These are phyloP conservation scores for Celoporthe dispersa DNA, from an alignment of 2,329 filamentous ascomycete genomes.

Conservation along the genomic window DNA sequence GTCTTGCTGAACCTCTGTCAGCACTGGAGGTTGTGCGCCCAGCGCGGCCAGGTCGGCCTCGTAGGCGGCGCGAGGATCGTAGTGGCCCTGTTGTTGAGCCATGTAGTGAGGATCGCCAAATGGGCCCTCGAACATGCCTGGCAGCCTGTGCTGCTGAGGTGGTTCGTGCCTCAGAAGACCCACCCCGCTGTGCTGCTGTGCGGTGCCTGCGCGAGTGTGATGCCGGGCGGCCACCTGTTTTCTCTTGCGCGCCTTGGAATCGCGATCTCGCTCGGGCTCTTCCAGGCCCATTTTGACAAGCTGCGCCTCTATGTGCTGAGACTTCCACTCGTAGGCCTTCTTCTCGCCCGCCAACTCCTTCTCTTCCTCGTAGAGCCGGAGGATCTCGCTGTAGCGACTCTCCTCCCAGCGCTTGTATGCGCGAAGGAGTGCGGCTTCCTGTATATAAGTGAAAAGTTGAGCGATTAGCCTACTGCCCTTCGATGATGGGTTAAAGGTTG, in stretches of 20 bases:
- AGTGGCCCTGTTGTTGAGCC: background rate
- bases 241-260: conserved; percentile 47
- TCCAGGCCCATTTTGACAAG: conserved; percentile 54
- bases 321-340: conserved; percentile 50
- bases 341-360: conserved; percentile 55
- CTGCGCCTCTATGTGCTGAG: conserved; percentile 54
- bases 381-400: conserved; percentile 39
- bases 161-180: background rate
- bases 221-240: conserved; percentile 34
- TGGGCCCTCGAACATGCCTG: conserved; percentile 16
- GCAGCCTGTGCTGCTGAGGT: conserved; percentile 24
- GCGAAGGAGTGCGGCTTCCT: conserved; percentile 26
- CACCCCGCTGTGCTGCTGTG: background rate
- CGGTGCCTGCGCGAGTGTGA: conserved; percentile 12
- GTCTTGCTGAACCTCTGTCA: conserved; percentile 29
- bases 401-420: conserved; percentile 27
- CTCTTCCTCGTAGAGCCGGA: conserved; percentile 46
- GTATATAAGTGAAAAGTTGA: background rate
- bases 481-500: background rate
- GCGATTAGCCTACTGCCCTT: background rate
- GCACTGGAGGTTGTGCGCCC: conserved; percentile 17
- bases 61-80: conserved; percentile 14
- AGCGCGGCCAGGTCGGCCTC: conserved; percentile 22
- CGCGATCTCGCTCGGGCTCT: conserved; percentile 47
- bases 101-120: conserved; percentile 13